Base-by-base conservation (phyloP, 2,329 filamentous ascomycete genomes). In the Tolypocladium ophioglossoides region DNA sequence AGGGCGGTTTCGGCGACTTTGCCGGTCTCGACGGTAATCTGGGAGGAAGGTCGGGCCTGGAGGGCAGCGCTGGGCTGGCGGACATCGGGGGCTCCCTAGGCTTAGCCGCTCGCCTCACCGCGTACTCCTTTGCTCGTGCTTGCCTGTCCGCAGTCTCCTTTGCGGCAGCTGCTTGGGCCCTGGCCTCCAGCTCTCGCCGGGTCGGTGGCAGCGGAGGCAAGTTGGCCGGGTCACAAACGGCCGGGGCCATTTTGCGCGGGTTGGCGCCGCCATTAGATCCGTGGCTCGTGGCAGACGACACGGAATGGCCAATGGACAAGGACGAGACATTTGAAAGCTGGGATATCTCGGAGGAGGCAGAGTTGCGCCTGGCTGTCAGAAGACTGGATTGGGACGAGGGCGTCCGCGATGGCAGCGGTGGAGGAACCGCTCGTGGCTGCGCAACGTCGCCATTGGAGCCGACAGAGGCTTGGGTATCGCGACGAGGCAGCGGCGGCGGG, bases 161-260 rank as follows among this genome's bases (percentile, higher is more conserved):
- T 5, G 47, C 52, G 14, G 56, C 62, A 7, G 57, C 60, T 61
- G 68, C 64, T 53, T 66, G 60, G 30, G 67, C 69, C 56, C 71
- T 70, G 3, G 75, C 74, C 56, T 85, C 81, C 2, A 72, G 68
- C 55, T 84, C 81, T 44, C 76, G 73, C 57, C 72, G 74, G 1
- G 77, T 74, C 0, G 80, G 81, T 0, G 82, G 82, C 38, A 85
- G 66, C 12, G 77, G 74, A 0, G 82, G 82, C 12, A 85, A 70
- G 51, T 75, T 78, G n/a, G 79, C 71, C 37, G 78, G 72, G 52
- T 82, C 80, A 50, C 80, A 73, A 0, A 76, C 65, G 2, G 82
- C 82, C 3, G 83, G 80, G 24, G 59, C 51, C 24, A 85, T 64
- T 52, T 76, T 81, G 56, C 80, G 73, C 16, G 70, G 60, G 24